phyloP scores from a whole-genome alignment of 495 filamentous ascomycete species.

The Neurospora hispaniola region DNA sequence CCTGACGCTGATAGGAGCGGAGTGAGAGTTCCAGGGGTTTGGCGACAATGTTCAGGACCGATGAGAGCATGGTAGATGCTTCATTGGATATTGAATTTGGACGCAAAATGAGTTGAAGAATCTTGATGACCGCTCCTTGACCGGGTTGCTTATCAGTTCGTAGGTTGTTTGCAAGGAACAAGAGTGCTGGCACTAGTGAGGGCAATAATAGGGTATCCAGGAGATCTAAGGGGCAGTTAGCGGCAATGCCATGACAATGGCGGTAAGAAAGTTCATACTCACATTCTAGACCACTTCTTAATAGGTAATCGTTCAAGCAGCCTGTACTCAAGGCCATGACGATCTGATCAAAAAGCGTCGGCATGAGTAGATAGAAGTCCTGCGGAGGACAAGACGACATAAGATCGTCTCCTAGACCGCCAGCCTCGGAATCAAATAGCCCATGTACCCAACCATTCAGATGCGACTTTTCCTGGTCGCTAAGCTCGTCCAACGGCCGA shows the following conservation, averaged over 20 bases:
- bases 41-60: slow-evolving; percentile 74
- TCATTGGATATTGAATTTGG: slow-evolving; percentile 72
- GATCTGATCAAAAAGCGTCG: slow-evolving; percentile 79
- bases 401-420: slow-evolving; percentile 64
- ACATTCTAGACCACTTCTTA: slow-evolving; percentile 86
- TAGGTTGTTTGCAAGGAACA: slow-evolving; percentile 72
- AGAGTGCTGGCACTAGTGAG: slow-evolving; percentile 69
- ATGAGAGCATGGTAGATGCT: slow-evolving; percentile 66
- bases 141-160: slow-evolving; percentile 45
- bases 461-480: slow-evolving; percentile 62
- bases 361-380: slow-evolving; percentile 85
- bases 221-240: slow-evolving; percentile 43
- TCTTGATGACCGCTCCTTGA: slow-evolving; percentile 57
- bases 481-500: slow-evolving; percentile 53
- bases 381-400: slow-evolving; percentile 88
- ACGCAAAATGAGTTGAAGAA: slow-evolving; percentile 65
- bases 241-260: neutral
- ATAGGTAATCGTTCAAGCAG: slow-evolving; percentile 62
- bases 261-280: slow-evolving; percentile 20
- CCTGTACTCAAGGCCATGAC: slow-evolving; percentile 63
- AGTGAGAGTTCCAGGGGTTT: slow-evolving; percentile 67
- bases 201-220: slow-evolving; percentile 85
- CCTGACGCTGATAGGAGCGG: slow-evolving; percentile 55
- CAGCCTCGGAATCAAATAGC: slow-evolving; percentile 74
- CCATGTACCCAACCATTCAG: slow-evolving; percentile 78